phyloP scores from a whole-genome alignment of 2,329 filamentous ascomycete species.

The Fusarium coffeatum region DNA sequence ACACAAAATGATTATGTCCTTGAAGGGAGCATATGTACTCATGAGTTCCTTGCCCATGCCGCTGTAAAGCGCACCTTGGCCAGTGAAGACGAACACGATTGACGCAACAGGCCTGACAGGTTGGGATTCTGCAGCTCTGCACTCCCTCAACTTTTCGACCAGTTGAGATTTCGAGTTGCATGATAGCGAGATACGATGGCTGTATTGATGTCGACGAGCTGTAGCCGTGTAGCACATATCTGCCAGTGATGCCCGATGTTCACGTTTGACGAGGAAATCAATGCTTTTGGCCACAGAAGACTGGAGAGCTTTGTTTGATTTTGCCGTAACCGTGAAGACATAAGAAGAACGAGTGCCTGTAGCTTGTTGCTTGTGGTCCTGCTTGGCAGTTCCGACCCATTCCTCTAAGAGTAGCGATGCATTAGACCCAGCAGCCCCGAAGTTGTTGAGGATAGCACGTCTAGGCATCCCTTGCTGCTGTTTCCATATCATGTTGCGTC shows the following conservation, averaged over 20 bases:
- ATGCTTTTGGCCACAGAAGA: no score
- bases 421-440: constrained; percentile 6
- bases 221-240: background rate
- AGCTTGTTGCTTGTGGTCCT: no score
- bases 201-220: background rate
- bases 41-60: background rate
- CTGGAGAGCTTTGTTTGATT: background rate
- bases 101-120: no score
- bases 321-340: background rate
- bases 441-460: constrained; percentile 6
- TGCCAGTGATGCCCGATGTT: no score
- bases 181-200: background rate
- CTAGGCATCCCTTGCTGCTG: background rate
- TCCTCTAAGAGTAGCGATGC: constrained; percentile 6
- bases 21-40: background rate
- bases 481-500: background rate
- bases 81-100: background rate
- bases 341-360: background rate
- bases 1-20: background rate
- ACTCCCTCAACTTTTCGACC: background rate
- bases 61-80: background rate
- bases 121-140: no score
- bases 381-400: background rate
- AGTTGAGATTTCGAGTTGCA: background rate
- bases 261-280: no score